Conservation (phyloP, 2,329 filamentous ascomycete genomes). For the Pleurostoma richardsiae region DNA sequence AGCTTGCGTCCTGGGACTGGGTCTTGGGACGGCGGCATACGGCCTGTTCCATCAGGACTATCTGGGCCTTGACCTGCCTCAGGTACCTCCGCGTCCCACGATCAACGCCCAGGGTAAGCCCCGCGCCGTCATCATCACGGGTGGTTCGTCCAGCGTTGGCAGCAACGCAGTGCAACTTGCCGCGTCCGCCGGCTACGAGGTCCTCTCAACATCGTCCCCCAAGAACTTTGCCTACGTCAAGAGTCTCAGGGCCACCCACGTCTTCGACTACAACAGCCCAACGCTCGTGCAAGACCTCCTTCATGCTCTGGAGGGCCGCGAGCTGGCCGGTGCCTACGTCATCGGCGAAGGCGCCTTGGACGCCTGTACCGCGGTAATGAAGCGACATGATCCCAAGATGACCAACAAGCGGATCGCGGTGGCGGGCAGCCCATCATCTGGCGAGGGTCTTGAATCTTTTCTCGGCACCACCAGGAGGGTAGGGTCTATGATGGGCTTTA, state of each 20-base stretch:
- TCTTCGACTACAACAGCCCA: conserved; percentile 30
- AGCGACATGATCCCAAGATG: background rate
- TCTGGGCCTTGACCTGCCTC: conserved; percentile 1
- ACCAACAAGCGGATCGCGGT: background rate
- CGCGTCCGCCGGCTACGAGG: conserved; percentile 31
- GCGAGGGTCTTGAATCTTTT: background rate
- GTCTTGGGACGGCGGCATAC: conserved; percentile 8
- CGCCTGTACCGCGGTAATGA: background rate
- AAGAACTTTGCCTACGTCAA: conserved; percentile 30
- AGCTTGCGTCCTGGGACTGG: conserved; percentile 16
- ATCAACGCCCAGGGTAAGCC: background rate
- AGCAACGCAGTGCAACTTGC: conserved; percentile 37
- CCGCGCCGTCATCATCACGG: conserved; percentile 35
- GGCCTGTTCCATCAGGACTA: conserved; percentile 3
- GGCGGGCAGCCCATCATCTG: background rate
- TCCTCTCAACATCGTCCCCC: conserved; percentile 29
- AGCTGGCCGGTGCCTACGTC: background rate
- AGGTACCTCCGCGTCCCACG: conserved; percentile 9
- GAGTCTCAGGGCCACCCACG: conserved; percentile 27
- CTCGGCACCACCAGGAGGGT: background rate
- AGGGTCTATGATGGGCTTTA: too few relatives aligned
- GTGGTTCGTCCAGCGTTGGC: conserved; percentile 39
- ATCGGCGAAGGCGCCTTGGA: background rate
- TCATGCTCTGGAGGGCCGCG: background rate
- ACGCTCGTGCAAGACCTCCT: conserved; percentile 16